Evolutionary conservation across 2,329 filamentous ascomycete genomes (phyloP).

Genomic region (Aspergillus felis): DNA sequence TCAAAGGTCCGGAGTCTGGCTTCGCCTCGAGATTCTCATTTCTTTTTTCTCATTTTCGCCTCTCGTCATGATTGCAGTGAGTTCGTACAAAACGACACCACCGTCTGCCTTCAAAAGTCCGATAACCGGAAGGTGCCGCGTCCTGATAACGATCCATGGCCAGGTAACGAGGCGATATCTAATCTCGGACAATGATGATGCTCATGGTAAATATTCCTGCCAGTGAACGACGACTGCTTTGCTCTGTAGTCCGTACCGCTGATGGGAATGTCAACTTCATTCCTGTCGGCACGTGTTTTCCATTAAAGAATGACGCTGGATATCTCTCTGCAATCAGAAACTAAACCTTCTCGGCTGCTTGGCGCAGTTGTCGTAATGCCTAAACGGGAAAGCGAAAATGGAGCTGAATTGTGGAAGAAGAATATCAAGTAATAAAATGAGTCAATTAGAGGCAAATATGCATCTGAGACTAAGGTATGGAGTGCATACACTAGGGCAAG

Average conservation of each 20-base stretch:
- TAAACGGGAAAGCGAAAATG: conserved; percentile 1
- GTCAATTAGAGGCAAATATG: background rate
- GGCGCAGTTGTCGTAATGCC: conserved; percentile 12
- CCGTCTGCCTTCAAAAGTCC: background rate
- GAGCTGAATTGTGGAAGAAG: background rate
- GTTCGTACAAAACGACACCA: background rate
- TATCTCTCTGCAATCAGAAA: conserved; percentile 1
- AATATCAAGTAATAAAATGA: background rate
- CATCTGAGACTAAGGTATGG: background rate
- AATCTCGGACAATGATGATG: background rate
- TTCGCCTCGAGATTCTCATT: background rate
- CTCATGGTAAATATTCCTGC: background rate
- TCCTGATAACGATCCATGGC: background rate
- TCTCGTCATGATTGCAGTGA: background rate
- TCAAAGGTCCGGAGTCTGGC: background rate
- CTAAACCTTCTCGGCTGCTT: conserved; percentile 12
- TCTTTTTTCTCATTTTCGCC: background rate
- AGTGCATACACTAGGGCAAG: background rate
- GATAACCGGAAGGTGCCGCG: background rate
- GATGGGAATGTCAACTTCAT: background rate
- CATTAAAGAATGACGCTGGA: conserved; percentile 3
- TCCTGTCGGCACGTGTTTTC: background rate
- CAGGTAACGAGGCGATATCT: background rate
- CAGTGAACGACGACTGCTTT: background rate
- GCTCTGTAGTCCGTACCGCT: background rate